Base-by-base conservation (phyloP, 78 protist species). In the Protostelium mycophagum region DNA sequence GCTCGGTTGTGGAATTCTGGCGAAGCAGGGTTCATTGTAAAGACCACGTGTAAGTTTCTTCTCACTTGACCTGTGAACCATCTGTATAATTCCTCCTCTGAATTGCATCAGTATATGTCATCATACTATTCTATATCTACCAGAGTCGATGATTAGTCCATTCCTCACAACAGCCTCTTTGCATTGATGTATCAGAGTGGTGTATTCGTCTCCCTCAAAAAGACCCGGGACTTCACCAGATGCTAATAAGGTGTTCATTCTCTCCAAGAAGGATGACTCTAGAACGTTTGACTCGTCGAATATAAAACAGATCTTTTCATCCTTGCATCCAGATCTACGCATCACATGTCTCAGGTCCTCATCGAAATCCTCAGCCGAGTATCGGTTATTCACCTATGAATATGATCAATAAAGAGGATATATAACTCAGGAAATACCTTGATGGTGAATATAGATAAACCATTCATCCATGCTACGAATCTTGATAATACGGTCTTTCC, bases 171-270 rank as follows among this genome's bases (percentile, higher is more conserved):
- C 96, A 23, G 92, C 92, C 85, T 92, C 98, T 84, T 89, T 90
- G 84, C 94, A 87, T 87, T 88, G 91, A 31, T 96, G 93, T 94
- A 97, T 92, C 28, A 98, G 93, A 37, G 92, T 39, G 16, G 87
- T 84, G 83, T 85, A 92, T 85, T 96, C 99, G 34, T 98, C 98
- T 28, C 98, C 99, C 31, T 97, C 99, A 87, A 99, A 98, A n/a
- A 99, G 96, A 16, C 99, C 99, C 28, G 99, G 99, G 0, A 99
- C 94, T 28, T 96, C 97, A 36, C 99, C 99, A 36, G 95, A 87
- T 10, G 99, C 99, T 87, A 99, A 91, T 36, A 99, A 94, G 0
- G 99, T 97, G 89, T 98, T 98, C 98, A 99, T 98, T 83, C 97
- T 93, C 91, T 99, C 99, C 73, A 98, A 96, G 98, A 98, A 98